Evolutionary conservation across 1,284 basidiomycete genomes (phyloP), one percentile per base, ranked within the genome.

Genomic region (Leccinum pachyderme): DNA sequence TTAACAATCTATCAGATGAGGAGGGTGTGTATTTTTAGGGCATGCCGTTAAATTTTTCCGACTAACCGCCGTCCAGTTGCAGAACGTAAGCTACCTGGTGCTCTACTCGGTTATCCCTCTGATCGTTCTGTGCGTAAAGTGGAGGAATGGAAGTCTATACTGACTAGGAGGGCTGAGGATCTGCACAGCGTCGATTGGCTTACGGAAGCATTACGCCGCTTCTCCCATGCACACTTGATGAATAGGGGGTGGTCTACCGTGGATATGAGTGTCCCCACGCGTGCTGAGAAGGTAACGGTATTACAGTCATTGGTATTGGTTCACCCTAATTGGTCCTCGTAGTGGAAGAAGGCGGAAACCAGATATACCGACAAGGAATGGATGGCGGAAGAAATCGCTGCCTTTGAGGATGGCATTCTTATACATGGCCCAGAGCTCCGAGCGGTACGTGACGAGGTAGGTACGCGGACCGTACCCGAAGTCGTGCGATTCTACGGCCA

Each of bases 401-500:
- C 83, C 5, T 93, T 94, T 68, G 89, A 93, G 63, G 84, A 87
- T 59, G 88, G 81, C 1, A 88, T 94, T 55, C 64, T 75, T 45
- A 75, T 78, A 25, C 82, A 89, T 64, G 87, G 88, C 32, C 86
- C 89, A 13, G 91, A 94, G 65, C 82, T 95, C 57, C 83, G 87
- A 46, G 80, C 83, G 29, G 86, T 93, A 37, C 79, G 87, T 55
- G 87, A 90, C 37, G 87, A 90, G 63, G 79, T 95, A 32, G 81
- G 80, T 6, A 82, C 84, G 5, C 78, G 91, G 51, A 78, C 84
- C 2, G 81, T 90, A 62, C 76, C 81, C 15, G 91, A 94, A 64
- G 83, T 93, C 13, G 90, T 95, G 28, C 83, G 91, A 13, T 91
- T 86, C 72, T 93, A 92, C 64, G 89, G 86, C 7, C 82, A 82